Evolutionary conservation across 352 stramenopile genomes (phyloP).

Genomic region (Phytophthora pistaciae): DNA sequence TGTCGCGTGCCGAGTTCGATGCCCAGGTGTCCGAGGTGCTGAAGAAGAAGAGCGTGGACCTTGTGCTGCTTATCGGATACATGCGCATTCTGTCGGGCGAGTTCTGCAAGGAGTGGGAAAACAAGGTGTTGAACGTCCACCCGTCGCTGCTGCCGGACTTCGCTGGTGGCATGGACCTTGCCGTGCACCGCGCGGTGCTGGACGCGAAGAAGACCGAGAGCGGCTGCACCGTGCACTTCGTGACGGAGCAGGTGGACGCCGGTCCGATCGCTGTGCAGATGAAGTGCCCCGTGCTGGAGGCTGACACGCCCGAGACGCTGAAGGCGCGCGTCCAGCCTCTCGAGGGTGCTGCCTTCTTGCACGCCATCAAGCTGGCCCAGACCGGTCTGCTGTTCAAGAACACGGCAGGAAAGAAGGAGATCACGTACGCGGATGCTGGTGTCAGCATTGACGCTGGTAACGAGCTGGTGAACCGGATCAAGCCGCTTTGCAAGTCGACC

Average conservation of each 20-base stretch:
- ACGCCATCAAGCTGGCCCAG: conserved; percentile 85
- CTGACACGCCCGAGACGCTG: conserved; percentile 95
- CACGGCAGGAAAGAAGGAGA: conserved; percentile 80
- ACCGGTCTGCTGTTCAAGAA: conserved; percentile 65
- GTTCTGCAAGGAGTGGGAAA: conserved; percentile 96
- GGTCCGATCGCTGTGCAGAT: conserved; percentile 98
- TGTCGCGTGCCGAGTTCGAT: conserved; percentile 95
- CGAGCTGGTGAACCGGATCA: conserved; percentile 97
- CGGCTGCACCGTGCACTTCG: conserved; percentile 99
- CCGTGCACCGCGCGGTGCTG: conserved; percentile 98
- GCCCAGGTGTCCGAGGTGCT: conserved; percentile 95
- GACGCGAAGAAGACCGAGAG: conserved; percentile 96
- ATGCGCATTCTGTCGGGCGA: conserved; percentile 98
- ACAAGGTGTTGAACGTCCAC: conserved; percentile 99
- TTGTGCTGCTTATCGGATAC: conserved; percentile 99
- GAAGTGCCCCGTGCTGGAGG: conserved; percentile 89
- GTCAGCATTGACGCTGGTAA: conserved; percentile 99
- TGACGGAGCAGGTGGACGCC: conserved; percentile 98
- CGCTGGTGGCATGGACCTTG: conserved; percentile 99
- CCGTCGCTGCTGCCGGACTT: conserved; percentile 99
- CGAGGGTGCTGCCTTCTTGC: conserved; percentile 95
- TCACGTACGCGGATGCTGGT: conserved; percentile 98
- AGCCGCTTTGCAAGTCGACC: conserved; percentile 98
- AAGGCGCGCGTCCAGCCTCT: conserved; percentile 98
- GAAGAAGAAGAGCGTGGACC: conserved; percentile 93